These are phyloP conservation scores for Fraxinus pennsylvanica DNA, from an alignment of 257 asterid species.

Conservation along the genomic window DNA sequence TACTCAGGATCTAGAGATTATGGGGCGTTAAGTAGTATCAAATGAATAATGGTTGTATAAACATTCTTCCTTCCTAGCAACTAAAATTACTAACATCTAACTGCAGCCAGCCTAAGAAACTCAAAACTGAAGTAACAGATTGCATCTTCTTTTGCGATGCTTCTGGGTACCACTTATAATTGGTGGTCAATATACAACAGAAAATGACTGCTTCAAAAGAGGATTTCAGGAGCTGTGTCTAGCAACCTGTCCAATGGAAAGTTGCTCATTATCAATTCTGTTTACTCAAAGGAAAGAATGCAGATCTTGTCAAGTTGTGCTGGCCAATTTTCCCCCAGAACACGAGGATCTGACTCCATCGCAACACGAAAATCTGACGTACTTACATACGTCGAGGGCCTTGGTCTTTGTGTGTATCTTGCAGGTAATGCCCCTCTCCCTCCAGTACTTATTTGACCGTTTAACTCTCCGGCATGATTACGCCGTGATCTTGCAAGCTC, in stretches of 20 bases:
- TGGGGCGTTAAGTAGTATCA: slow-evolving; percentile 33
- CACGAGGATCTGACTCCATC: slow-evolving; percentile 63
- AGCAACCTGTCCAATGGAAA: not conserved
- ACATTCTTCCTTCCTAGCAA: slow-evolving; percentile 34
- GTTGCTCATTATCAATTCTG: slow-evolving; percentile 13
- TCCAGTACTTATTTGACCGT: slow-evolving; percentile 28
- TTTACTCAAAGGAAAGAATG: slow-evolving; percentile 11
- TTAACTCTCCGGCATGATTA: slow-evolving; percentile 24
- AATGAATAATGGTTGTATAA: slow-evolving; percentile 34
- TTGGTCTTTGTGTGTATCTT: slow-evolving; percentile 23
- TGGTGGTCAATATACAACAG: slow-evolving; percentile 21
- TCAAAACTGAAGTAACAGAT: not conserved
- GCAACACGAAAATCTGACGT: slow-evolving; percentile 77
- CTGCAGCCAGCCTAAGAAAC: slow-evolving; percentile 37
- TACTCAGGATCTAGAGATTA: slow-evolving; percentile 30
- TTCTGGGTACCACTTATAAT: slow-evolving; percentile 16
- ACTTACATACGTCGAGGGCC: slow-evolving; percentile 25
- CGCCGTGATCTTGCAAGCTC: slow-evolving; percentile 44
- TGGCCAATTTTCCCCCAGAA: slow-evolving; percentile 85
- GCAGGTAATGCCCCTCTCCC: slow-evolving; percentile 26
- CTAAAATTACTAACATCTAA: slow-evolving; percentile 37
- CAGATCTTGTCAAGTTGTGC: slow-evolving; percentile 69
- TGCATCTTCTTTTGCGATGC: slow-evolving; percentile 24
- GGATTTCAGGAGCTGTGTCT: not conserved
- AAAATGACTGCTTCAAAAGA: slow-evolving; percentile 6